Conservation (phyloP, 768 basidiomycete species). For the Collybia mongolica region DNA sequence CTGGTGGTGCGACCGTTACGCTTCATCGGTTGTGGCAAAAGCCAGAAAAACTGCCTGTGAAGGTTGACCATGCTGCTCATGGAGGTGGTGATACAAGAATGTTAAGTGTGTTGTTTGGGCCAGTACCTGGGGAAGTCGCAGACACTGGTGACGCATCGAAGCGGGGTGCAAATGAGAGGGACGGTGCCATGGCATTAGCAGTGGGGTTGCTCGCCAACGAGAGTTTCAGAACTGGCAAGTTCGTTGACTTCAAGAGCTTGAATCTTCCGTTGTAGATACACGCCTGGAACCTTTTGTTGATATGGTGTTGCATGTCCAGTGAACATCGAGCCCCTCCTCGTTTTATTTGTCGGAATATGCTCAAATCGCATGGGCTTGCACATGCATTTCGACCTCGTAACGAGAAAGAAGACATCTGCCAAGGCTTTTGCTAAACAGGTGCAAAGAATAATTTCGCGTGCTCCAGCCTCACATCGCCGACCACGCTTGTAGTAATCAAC, state of each 20-base stretch:
- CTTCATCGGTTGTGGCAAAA: conserved; percentile 44
- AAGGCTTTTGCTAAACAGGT: no score
- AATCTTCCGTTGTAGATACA: conserved; percentile 21
- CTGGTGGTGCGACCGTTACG: conserved; percentile 40
- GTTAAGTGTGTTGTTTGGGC: conserved; percentile 47
- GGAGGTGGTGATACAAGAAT: conserved; percentile 48
- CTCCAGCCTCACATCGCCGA: background rate
- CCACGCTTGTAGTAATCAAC: no score
- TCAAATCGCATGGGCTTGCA: no score
- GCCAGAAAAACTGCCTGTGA: conserved; percentile 38
- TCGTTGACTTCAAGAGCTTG: conserved; percentile 34
- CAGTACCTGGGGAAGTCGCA: conserved; percentile 35
- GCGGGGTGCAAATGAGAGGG: conserved; percentile 44
- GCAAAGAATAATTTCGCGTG: background rate
- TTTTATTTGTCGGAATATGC: no score
- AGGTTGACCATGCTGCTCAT: conserved; percentile 40
- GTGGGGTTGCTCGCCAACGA: conserved; percentile 49
- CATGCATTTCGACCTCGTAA: no score
- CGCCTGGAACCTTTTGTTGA: no score
- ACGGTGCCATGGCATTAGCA: conserved; percentile 45
- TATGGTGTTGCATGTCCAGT: no score
- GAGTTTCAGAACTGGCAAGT: conserved; percentile 44
- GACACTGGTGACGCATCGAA: conserved; percentile 43
- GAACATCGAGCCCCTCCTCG: no score
- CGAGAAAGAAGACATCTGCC: no score